Percentiles rank a stretch among this genome's conserved stretches.
Conservation (phyloP, 768 basidiomycete genomes). For the Hydnum rufescens region DNA sequence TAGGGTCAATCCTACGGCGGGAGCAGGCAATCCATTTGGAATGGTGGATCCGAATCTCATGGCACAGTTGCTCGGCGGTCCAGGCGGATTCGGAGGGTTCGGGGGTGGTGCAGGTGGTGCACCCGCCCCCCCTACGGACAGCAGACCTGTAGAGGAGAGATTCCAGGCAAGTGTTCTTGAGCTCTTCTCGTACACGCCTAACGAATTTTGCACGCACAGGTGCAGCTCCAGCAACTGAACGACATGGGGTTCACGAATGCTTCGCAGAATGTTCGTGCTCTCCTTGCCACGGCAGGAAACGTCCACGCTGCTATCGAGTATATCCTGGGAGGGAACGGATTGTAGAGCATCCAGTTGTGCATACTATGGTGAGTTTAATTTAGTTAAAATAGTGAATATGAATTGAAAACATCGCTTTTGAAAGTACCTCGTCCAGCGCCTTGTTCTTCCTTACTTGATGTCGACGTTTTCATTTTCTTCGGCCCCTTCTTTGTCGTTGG, state of each 20-base stretch:
- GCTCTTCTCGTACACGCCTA: not conserved
- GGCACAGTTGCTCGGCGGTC: constrained; percentile 21
- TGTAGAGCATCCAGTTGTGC: constrained; percentile 18
- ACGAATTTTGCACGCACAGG: not conserved
- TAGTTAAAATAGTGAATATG: too few species aligned
- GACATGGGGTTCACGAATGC: constrained; percentile 92
- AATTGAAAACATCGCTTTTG: too few species aligned
- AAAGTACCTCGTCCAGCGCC: too few species aligned
- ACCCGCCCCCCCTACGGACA: constrained; percentile 28
- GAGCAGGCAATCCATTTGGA: constrained; percentile 7
- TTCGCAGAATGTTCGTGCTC: constrained; percentile 70
- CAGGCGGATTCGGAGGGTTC: constrained; percentile 17
- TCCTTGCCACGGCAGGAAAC: constrained; percentile 83
- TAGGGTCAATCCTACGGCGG: not conserved
- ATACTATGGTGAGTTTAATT: too few species aligned
- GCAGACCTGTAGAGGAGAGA: constrained; percentile 71
- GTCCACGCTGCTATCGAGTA: constrained; percentile 87
- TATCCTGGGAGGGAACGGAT: constrained; percentile 62
- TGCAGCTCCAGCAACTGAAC: constrained; percentile 78
- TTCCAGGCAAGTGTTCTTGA: constrained; percentile 33
- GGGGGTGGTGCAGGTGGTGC: constrained; percentile 15
- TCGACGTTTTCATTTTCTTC: too few species aligned
- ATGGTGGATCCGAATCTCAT: constrained; percentile 28
- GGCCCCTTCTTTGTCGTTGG: too few species aligned
- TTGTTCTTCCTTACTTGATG: too few species aligned